phyloP scores from a whole-genome alignment of 257 asterid genomes.

The Lycium ferocissimum region DNA sequence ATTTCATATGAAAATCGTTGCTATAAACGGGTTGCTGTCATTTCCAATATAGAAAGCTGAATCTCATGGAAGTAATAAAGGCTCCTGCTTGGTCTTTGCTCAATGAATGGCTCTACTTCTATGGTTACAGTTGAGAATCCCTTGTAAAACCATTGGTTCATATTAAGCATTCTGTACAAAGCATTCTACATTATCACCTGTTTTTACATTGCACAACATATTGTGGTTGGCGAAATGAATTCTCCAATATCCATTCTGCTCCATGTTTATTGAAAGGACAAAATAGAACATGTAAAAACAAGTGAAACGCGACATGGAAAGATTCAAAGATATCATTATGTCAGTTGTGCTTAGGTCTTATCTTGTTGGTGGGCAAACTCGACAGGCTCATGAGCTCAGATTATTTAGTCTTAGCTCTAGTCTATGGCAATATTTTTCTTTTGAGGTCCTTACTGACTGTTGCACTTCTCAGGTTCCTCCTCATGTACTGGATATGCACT shows the following conservation, averaged over 20 bases:
- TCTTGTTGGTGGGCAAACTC: constrained; percentile 16
- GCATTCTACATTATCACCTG: not conserved
- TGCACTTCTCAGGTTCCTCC: constrained; percentile 61
- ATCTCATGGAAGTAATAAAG: not conserved
- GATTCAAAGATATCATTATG: not conserved
- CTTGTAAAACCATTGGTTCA: not conserved
- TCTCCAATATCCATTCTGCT: not conserved
- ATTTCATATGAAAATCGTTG: not conserved
- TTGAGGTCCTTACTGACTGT: constrained; percentile 3
- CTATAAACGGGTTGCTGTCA: not conserved
- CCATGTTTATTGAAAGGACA: not conserved
- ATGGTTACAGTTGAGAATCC: not conserved
- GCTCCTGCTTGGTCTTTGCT: not conserved
- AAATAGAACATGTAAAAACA: not conserved
- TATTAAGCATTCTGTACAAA: too few species aligned
- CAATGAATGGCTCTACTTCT: not conserved
- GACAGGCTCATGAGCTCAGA: not conserved
- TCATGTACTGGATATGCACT: constrained; percentile 62
- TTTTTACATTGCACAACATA: not conserved
- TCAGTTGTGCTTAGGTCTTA: constrained; percentile 19
- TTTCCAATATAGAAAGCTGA: not conserved
- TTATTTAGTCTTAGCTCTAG: not conserved
- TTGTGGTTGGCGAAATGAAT: not conserved
- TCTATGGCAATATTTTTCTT: not conserved
- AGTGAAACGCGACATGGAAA: constrained; percentile 3